Conservation (phyloP, 352 stramenopile species). For the Pythium guiyangense region DNA sequence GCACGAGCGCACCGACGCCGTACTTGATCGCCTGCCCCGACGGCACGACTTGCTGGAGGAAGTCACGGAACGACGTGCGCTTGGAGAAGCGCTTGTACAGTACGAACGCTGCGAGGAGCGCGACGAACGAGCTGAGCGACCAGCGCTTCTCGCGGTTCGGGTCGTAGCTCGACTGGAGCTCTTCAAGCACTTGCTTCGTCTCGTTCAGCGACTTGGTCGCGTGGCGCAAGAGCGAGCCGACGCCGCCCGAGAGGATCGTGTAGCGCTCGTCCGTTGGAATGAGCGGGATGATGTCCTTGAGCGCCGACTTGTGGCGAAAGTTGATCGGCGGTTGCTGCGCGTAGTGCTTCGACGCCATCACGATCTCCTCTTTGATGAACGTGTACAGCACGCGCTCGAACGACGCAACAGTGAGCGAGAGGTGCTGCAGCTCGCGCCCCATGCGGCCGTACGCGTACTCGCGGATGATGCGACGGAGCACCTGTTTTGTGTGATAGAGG, state of each 20-base stretch:
- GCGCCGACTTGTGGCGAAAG: conserved; percentile 72
- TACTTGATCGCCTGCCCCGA: conserved; percentile 64
- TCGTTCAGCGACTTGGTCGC: conserved; percentile 82
- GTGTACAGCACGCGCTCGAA: conserved; percentile 85
- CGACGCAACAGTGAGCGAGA: conserved; percentile 80
- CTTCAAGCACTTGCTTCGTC: conserved; percentile 69
- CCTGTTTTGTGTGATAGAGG: too few species aligned
- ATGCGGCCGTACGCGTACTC: conserved; percentile 81
- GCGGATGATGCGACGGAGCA: conserved; percentile 80
- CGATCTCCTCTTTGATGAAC: conserved; percentile 88
- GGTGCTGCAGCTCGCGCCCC: conserved; percentile 78
- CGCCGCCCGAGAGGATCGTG: conserved; percentile 75
- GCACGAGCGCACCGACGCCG: conserved; percentile 40
- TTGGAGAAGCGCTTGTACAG: conserved; percentile 73
- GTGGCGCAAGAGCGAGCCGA: conserved; percentile 75
- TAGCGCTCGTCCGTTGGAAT: conserved; percentile 79
- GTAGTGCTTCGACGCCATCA: conserved; percentile 72
- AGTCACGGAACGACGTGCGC: conserved; percentile 62
- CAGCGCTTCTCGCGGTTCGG: conserved; percentile 78
- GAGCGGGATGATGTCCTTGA: conserved; percentile 87
- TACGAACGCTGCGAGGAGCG: conserved; percentile 45
- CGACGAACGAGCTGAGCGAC: conserved; percentile 69
- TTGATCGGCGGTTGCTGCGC: conserved; percentile 45
- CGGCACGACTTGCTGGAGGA: conserved; percentile 60
- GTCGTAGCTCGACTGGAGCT: conserved; percentile 81